Conservation (phyloP, 306 rosid species). For the Hylodesmum podocarpum region DNA sequence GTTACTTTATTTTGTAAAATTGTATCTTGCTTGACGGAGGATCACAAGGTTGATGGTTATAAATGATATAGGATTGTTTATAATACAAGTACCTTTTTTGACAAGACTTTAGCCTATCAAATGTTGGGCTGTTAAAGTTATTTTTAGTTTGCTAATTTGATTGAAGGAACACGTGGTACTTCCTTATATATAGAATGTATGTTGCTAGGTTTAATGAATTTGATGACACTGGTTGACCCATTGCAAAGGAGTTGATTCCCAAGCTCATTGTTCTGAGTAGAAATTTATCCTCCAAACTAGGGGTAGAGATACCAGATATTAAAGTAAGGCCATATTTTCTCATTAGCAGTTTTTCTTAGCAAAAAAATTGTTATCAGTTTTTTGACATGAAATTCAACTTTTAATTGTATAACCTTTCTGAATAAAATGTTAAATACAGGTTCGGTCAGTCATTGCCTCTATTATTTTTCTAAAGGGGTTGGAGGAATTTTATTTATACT, state of each 20-base stretch:
- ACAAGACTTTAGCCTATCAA: not conserved
- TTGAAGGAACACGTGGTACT: slow-evolving; percentile 13
- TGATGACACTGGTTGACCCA: slow-evolving; percentile 72
- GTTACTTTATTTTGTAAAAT: not conserved
- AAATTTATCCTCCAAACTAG: slow-evolving; percentile 54
- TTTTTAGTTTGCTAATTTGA: not conserved
- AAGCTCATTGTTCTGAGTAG: slow-evolving; percentile 50
- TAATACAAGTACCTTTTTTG: slow-evolving; percentile 2
- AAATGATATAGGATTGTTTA: not conserved
- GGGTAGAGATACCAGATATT: slow-evolving; percentile 55
- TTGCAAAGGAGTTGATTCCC: slow-evolving; percentile 68
- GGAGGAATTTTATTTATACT: slow-evolving; percentile 86
- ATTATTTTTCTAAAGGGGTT: slow-evolving; percentile 60
- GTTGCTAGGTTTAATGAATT: slow-evolving; percentile 73
- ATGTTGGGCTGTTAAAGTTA: not conserved
- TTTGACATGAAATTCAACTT: not conserved
- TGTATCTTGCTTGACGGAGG: not conserved
- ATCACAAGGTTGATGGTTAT: not conserved
- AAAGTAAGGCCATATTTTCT: slow-evolving; percentile 50
- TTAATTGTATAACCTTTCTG: slow-evolving; percentile 32
- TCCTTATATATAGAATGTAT: slow-evolving; percentile 23
- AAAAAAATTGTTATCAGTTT: not conserved
- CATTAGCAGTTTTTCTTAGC: no score
- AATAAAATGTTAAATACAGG: slow-evolving; percentile 45
- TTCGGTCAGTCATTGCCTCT: slow-evolving; percentile 51